Evolutionary conservation across 805 yeast genomes (phyloP).

Genomic region (Priceomyces carsonii): DNA sequence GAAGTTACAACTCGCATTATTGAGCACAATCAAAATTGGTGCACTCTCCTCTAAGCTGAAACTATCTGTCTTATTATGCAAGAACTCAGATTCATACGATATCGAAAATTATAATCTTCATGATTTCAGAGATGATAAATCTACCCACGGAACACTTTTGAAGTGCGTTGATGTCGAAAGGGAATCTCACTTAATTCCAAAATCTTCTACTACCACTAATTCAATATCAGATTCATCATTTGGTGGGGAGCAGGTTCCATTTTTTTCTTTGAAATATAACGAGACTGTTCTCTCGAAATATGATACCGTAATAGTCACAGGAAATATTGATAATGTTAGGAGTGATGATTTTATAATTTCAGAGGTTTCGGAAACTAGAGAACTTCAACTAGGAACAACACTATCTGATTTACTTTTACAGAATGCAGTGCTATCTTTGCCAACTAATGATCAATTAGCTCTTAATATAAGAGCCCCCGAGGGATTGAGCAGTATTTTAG

Average conservation of each 20-base stretch:
- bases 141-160: no score
- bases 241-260: slow-evolving; percentile 52
- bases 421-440: slow-evolving; percentile 43
- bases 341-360: slow-evolving; percentile 37
- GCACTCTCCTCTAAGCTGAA: slow-evolving; percentile 9
- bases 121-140: slow-evolving; percentile 48
- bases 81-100: slow-evolving; percentile 9
- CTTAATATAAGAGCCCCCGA: slow-evolving; percentile 52
- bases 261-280: slow-evolving; percentile 47
- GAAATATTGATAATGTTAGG: slow-evolving; percentile 16
- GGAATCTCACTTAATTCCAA: slow-evolving; percentile 48
- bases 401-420: slow-evolving; percentile 37
- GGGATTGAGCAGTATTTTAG: slow-evolving; percentile 62
- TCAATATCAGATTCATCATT: slow-evolving; percentile 53
- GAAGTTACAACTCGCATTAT: no score
- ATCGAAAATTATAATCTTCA: slow-evolving; percentile 12
- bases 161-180: slow-evolving; percentile 48
- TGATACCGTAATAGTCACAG: slow-evolving; percentile 53
- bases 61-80: slow-evolving; percentile 22
- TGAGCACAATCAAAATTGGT: slow-evolving; percentile 17
- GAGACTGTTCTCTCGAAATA: slow-evolving; percentile 40
- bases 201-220: slow-evolving; percentile 38
- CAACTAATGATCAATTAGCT: slow-evolving; percentile 44
- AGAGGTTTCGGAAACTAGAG: slow-evolving; percentile 27
- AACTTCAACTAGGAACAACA: slow-evolving; percentile 25